phyloP scores from a whole-genome alignment of 441 rosid genomes.

The Raphanus hybrid region DNA sequence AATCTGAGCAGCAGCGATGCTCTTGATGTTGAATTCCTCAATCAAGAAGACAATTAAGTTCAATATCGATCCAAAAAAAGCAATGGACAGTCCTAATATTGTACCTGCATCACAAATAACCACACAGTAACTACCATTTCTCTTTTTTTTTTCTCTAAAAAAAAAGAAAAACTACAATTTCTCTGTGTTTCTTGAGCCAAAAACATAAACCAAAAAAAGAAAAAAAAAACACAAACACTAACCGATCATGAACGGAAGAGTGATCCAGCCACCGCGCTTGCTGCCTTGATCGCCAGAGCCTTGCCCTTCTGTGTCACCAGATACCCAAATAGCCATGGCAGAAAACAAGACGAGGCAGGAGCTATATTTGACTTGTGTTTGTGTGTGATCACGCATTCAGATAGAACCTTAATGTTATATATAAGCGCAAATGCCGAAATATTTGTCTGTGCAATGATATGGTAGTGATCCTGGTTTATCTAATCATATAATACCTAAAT shows the following conservation, averaged over 20 bases:
- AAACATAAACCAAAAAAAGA: not conserved
- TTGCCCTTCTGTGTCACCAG: constrained; percentile 26
- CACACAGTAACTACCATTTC: not conserved
- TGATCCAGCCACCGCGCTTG: constrained; percentile 48
- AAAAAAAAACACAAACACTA: not conserved
- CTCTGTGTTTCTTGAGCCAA: not conserved
- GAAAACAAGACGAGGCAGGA: not conserved
- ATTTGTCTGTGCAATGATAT: not conserved
- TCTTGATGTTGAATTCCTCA: no score
- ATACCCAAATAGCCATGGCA: constrained; percentile 3
- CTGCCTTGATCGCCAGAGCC: constrained; percentile 1
- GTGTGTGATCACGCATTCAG: not conserved
- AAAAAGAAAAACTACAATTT: not conserved
- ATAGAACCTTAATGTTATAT: not conserved
- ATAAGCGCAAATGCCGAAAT: not conserved
- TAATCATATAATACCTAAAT: not conserved
- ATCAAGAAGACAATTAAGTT: no score
- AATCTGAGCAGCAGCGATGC: no score
- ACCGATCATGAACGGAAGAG: constrained; percentile 13
- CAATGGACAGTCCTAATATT: no score
- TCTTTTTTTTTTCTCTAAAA: no score
- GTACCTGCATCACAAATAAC: not conserved
- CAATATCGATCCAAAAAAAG: no score
- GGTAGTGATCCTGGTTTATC: not conserved
- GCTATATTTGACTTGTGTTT: constrained; percentile 3